Conservation (phyloP, 176 grass and related monocot species). For the Rhipidocladum racemiflorum region DNA sequence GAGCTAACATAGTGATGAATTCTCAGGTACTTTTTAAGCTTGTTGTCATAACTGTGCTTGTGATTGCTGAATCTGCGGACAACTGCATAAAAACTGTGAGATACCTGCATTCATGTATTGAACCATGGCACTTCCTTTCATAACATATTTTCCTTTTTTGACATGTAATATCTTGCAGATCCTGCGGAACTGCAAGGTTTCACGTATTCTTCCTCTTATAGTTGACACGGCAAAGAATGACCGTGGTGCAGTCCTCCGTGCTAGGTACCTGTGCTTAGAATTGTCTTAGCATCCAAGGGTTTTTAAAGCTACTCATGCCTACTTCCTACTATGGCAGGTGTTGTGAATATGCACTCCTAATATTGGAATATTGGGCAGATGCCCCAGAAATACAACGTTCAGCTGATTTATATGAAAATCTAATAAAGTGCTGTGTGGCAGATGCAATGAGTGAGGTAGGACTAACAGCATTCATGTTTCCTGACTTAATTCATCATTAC, state of each 20-base stretch:
- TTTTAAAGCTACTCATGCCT: conserved; percentile 34
- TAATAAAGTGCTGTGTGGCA: conserved; percentile 78
- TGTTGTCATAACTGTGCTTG: conserved; percentile 92
- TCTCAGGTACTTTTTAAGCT: conserved; percentile 82
- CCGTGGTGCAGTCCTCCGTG: conserved; percentile 61
- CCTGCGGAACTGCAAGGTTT: conserved; percentile 80
- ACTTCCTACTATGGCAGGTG: conserved; percentile 52
- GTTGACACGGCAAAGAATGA: conserved; percentile 71
- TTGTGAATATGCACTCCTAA: conserved; percentile 82
- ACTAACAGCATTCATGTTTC: conserved; percentile 22
- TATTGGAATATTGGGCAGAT: conserved; percentile 93
- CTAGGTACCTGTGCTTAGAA: conserved; percentile 55
- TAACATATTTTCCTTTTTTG: conserved; percentile 22
- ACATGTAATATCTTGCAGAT: conserved; percentile 53
- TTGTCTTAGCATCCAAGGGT: not conserved
- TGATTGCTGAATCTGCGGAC: conserved; percentile 90
- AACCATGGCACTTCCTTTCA: conserved; percentile 10
- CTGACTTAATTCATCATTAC: not conserved
- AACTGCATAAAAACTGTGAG: conserved; percentile 92
- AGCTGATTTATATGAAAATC: conserved; percentile 82
- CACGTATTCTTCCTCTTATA: conserved; percentile 61
- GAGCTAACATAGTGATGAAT: conserved; percentile 25
- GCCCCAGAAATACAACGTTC: conserved; percentile 84
- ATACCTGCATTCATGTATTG: conserved; percentile 24
- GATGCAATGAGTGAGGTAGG: conserved; percentile 93